Evolutionary conservation across 257 asterid genomes (phyloP), one percentile per base, ranked within the genome.

Genomic region (Euphrasia confusa): DNA sequence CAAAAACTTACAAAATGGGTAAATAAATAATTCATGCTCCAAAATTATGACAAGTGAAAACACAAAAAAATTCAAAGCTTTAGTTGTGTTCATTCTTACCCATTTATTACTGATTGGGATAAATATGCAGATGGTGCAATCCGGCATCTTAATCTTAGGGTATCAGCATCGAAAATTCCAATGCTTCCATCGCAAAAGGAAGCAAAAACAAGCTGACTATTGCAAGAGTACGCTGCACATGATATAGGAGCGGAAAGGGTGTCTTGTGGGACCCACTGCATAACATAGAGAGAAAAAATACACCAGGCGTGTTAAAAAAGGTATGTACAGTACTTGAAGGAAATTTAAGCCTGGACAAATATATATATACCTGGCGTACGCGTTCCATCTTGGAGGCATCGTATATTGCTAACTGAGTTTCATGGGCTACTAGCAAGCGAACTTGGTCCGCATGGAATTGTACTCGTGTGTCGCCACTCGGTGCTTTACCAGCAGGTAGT

Each of bases 261-360:
- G 37, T 87, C 97, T 77, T 93, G 97, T 2, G 99, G 96, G 63
- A 93, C 77, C 99, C 99, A 93, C 99, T 93, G 72, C 70, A 71
- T 55, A 48, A 35, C 42, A 35, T 35, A 35, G 2, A 63, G 62
- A 59, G 5, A 66, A 30, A 63, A 65, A 61, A 10, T 62, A 35
- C 69, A 68, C 24, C 52, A 42, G 54, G 74, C 48, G 71, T 76
- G 49, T 11, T n/a, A 14, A 27, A 12, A 27, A 15, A 37, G 4
- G 11, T 4, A 11, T 27, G 24, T 9, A 42, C 42, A 7, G 24
- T 9, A 42, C 42, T 37, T 37, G 42, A 48, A 59, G 8, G 60
- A 42, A 27, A 49, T 54, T 59, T 21, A 53, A 61, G 68, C 21
- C 14, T 45, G 40, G 17, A 18, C 21, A 3, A 7, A 7, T 7